These are phyloP conservation scores for Musa troglodytarum DNA, from an alignment of 176 grass and related monocot species.

Conservation along the genomic window DNA sequence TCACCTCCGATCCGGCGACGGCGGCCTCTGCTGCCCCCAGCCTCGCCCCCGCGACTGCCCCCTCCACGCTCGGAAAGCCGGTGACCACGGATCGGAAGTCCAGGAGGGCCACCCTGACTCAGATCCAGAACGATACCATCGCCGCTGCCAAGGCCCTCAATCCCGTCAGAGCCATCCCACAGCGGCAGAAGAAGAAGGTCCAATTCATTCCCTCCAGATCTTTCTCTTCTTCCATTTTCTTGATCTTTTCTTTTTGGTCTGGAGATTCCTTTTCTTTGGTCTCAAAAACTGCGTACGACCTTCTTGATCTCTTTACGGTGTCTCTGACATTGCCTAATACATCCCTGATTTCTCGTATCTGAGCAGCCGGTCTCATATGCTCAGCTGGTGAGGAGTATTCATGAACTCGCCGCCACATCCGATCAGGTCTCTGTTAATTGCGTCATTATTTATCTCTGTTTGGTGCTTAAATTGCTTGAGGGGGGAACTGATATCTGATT, in stretches of 20 bases:
- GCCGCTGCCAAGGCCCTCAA: slow-evolving; percentile 88
- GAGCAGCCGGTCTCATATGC: slow-evolving; percentile 89
- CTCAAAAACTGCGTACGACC: not conserved
- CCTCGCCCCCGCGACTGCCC: slow-evolving; percentile 12
- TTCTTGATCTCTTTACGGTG: not conserved
- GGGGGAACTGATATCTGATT: not conserved
- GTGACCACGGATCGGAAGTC: slow-evolving; percentile 65
- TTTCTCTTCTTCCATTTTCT: slow-evolving; percentile 19
- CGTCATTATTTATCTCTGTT: slow-evolving; percentile 16
- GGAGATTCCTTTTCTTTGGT: not conserved
- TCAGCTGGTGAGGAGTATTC: slow-evolving; percentile 90
- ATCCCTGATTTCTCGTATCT: not conserved
- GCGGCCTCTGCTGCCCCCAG: slow-evolving; percentile 21
- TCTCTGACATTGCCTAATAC: not conserved
- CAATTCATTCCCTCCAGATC: slow-evolving; percentile 18
- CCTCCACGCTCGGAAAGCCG: slow-evolving; percentile 45
- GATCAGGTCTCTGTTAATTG: slow-evolving; percentile 63
- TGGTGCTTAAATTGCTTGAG: slow-evolving; percentile 35
- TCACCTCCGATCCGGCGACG: slow-evolving; percentile 70
- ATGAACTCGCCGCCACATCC: slow-evolving; percentile 83
- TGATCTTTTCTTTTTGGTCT: not conserved
- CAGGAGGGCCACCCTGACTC: slow-evolving; percentile 59
- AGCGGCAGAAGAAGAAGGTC: slow-evolving; percentile 74
- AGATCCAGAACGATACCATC: slow-evolving; percentile 98
- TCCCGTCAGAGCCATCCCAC: slow-evolving; percentile 65